These are phyloP conservation scores for Houttuynia cordata DNA, from an alignment of 164 flowering plant species.

Conservation along the genomic window DNA sequence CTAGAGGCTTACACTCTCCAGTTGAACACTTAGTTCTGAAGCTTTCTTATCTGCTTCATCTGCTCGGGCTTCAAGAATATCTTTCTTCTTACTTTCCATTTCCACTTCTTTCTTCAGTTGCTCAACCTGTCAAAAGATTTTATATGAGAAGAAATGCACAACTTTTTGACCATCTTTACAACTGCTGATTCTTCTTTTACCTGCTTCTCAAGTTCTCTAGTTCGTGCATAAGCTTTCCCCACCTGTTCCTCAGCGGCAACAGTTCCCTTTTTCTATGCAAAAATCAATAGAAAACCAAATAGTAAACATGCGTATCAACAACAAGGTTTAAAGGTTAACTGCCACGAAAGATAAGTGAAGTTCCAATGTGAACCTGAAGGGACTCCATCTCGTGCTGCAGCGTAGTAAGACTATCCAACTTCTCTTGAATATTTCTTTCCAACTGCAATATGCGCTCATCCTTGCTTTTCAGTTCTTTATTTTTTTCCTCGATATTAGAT, in stretches of 20 bases:
- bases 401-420: conserved; percentile 34
- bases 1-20: conserved; percentile 41
- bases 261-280: conserved; percentile 48
- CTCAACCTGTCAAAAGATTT: conserved; percentile 33
- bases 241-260: conserved; percentile 45
- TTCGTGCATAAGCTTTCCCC: conserved; percentile 73
- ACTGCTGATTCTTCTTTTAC: conserved; percentile 15
- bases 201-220: conserved; percentile 72
- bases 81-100: conserved; percentile 31
- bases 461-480: conserved; percentile 41
- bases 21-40: conserved; percentile 32
- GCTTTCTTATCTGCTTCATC: conserved; percentile 41
- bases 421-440: conserved; percentile 48
- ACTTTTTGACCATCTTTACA: not conserved
- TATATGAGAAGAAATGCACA: not conserved
- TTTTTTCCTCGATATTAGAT: conserved; percentile 38
- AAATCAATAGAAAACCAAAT: not conserved
- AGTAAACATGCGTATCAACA: no score
- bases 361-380: conserved; percentile 26
- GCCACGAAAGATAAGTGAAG: not conserved
- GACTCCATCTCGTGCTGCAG: conserved; percentile 38
- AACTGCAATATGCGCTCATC: conserved; percentile 42
- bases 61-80: conserved; percentile 37
- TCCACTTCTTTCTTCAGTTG: conserved; percentile 50
- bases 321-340: no score